Evolutionary conservation across 345 rosid genomes (phyloP).

Genomic region (Raphanus sativus): DNA sequence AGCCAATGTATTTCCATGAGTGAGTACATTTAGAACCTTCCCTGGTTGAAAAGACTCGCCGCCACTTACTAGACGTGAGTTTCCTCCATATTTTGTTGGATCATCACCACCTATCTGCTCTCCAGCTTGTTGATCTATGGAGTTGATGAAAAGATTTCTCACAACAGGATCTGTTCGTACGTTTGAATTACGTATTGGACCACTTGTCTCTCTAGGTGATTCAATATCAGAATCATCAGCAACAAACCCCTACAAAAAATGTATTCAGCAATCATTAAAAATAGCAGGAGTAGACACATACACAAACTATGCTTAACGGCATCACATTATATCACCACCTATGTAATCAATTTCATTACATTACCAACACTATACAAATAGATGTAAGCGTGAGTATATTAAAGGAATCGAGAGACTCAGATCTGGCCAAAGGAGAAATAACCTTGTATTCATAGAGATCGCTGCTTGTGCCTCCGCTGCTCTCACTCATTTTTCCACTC

Average conservation of each 20-base stretch:
- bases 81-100: constrained; percentile 46
- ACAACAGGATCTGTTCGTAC: constrained; percentile 43
- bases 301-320: not conserved
- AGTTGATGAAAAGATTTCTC: constrained; percentile 48
- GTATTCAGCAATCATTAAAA: constrained; percentile 14
- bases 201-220: constrained; percentile 56
- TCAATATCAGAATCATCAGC: constrained; percentile 81
- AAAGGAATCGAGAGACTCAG: constrained; percentile 8
- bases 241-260: constrained; percentile 66
- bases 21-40: constrained; percentile 62
- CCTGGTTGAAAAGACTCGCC: constrained; percentile 78
- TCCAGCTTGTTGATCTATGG: constrained; percentile 55
- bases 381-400: constrained; percentile 8
- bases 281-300: no score
- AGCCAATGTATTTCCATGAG: constrained; percentile 56
- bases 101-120: constrained; percentile 58
- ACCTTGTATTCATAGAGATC: constrained; percentile 96
- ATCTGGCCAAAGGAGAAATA: constrained; percentile 31
- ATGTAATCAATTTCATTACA: not conserved
- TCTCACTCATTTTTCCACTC: constrained; percentile 94
- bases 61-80: constrained; percentile 46
- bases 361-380: constrained; percentile 2
- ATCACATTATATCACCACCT: not conserved
- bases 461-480: constrained; percentile 75
- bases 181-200: constrained; percentile 48